These are phyloP conservation scores for Blastomyces silverae DNA, from an alignment of 2,329 filamentous ascomycete genomes.

Conservation along the genomic window DNA sequence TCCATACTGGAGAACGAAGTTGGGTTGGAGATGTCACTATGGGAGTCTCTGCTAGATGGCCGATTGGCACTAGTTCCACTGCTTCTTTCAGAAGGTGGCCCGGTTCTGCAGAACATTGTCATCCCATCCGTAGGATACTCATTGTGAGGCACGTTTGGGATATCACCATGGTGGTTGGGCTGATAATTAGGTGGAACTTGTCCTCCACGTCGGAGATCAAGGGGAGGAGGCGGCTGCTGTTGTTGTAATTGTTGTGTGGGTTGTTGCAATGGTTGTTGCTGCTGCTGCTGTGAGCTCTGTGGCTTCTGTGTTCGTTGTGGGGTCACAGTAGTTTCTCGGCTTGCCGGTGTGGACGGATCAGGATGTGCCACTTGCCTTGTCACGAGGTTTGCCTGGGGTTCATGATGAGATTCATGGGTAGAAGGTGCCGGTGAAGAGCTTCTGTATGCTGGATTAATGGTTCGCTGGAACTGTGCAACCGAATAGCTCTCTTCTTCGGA, in stretches of 20 bases:
- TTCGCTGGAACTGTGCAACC: constrained; percentile 89
- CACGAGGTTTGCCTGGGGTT: constrained; percentile 67
- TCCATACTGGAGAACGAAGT: constrained; percentile 86
- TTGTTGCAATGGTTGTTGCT: constrained; percentile 15
- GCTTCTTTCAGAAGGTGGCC: constrained; percentile 62
- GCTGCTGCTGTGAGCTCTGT: constrained; percentile 3
- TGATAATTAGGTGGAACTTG: constrained; percentile 43
- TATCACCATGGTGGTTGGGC: constrained; percentile 57
- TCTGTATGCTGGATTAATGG: constrained; percentile 90
- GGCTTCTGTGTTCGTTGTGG: constrained; percentile 42
- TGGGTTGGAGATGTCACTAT: constrained; percentile 83
- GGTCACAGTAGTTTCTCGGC: constrained; percentile 48
- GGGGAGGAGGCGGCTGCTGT: constrained; percentile 8
- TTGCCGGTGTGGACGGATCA: constrained; percentile 42
- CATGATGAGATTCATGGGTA: constrained; percentile 84
- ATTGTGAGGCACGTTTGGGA: constrained; percentile 70
- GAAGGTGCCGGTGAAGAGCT: constrained; percentile 96
- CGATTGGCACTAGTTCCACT: constrained; percentile 62
- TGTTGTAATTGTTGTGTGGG: constrained; percentile 2
- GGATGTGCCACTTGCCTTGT: constrained; percentile 53
- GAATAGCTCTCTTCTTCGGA: constrained; percentile 91
- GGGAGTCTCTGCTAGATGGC: constrained; percentile 77
- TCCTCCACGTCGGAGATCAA: constrained; percentile 32
- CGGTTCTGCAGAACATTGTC: constrained; percentile 90
- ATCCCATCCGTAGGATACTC: constrained; percentile 93